These are phyloP conservation scores for Colletotrichum musicola DNA, from an alignment of 2,329 filamentous ascomycete genomes.

Conservation along the genomic window DNA sequence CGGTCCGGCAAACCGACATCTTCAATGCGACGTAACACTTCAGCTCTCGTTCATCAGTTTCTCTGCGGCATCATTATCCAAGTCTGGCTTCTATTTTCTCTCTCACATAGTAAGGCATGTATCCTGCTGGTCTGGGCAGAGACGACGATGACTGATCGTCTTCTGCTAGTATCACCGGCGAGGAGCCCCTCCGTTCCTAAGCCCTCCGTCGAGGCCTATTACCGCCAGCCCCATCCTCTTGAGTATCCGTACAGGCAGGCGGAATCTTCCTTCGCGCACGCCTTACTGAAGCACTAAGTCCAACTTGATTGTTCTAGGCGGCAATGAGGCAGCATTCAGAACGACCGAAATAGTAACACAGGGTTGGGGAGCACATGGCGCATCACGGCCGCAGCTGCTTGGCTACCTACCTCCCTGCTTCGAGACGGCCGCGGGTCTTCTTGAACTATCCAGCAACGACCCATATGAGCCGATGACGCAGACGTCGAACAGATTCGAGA, in stretches of 20 bases:
- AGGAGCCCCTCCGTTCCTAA: constrained; percentile 5
- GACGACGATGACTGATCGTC: no score
- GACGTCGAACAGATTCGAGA: no score
- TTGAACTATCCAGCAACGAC: background rate
- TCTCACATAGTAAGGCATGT: no score
- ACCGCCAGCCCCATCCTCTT: constrained; percentile 18
- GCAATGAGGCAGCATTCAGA: background rate
- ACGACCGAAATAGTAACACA: constrained; percentile 8
- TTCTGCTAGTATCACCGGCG: no score
- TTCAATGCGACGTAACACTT: background rate
- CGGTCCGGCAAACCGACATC: background rate
- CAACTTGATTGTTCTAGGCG: constrained; percentile 1
- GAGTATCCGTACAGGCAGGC: constrained; percentile 2
- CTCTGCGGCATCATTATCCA: no score
- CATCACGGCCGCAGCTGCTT: constrained; percentile 10
- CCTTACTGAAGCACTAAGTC: constrained; percentile 15
- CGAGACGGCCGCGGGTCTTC: background rate
- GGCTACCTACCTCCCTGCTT: background rate
- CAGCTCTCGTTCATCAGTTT: background rate
- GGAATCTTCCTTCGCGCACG: constrained; percentile 17
- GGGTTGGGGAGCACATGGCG: background rate
- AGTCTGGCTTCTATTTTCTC: no score
- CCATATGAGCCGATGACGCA: no score
- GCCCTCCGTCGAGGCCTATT: constrained; percentile 8
- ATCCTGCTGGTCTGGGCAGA: no score